Conservation (phyloP, 805 yeast species). For the Yarrowia divulgata region DNA sequence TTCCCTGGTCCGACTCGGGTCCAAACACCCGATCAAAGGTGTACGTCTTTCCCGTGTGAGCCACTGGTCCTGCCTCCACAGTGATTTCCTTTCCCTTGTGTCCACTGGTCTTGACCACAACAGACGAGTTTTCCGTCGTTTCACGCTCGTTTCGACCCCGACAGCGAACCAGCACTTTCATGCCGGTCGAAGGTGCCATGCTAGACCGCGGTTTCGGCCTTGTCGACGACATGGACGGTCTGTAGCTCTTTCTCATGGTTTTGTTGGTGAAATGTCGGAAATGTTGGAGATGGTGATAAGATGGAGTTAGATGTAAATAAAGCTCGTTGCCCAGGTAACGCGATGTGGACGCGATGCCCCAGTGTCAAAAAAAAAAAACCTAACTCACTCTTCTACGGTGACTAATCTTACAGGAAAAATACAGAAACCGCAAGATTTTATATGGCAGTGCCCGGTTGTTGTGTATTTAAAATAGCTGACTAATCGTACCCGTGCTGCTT, state of each 20-base stretch:
- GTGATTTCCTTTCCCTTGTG: conserved; percentile 19
- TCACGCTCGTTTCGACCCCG: conserved; percentile 66
- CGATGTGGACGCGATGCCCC: conserved; percentile 5
- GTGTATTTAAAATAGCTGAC: too few relatives aligned
- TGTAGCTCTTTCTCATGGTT: conserved; percentile 33
- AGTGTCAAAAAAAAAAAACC: neutral
- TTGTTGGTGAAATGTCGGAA: conserved; percentile 3
- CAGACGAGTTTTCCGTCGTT: conserved; percentile 62
- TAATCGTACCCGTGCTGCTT: too few relatives aligned
- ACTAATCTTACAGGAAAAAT: too few relatives aligned
- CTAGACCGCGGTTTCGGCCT: conserved; percentile 2
- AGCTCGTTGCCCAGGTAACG: conserved; percentile 35
- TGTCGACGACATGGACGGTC: conserved; percentile 31
- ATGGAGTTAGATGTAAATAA: conserved; percentile 37
- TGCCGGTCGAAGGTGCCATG: conserved; percentile 19
- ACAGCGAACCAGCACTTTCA: conserved; percentile 63
- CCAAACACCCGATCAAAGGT: conserved; percentile 71
- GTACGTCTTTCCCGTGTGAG: conserved; percentile 49
- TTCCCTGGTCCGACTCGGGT: conserved; percentile 59
- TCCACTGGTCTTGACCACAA: conserved; percentile 53
- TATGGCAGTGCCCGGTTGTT: too few relatives aligned
- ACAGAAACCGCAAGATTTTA: too few relatives aligned
- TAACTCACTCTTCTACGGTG: too few relatives aligned
- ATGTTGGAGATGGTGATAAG: conserved; percentile 20
- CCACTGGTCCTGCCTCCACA: conserved; percentile 32